Conservation (phyloP, 306 rosid species). For the Cicer bijugum region DNA sequence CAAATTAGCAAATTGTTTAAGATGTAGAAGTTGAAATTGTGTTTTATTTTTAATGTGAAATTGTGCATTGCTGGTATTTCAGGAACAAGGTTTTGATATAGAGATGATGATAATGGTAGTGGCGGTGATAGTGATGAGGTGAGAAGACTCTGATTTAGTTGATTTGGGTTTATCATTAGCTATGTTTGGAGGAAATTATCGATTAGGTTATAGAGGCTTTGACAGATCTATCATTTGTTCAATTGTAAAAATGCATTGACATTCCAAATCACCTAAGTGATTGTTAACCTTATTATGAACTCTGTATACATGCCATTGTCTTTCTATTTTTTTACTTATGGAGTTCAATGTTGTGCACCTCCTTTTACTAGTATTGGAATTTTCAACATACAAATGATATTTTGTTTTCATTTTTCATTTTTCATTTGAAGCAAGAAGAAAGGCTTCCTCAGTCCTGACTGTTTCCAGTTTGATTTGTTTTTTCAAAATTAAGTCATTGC, state of each 20-base stretch:
- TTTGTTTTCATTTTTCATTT: not conserved
- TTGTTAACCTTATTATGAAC: conserved; percentile 42
- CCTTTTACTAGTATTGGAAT: conserved; percentile 9
- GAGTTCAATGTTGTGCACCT: conserved; percentile 33
- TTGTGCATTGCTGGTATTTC: conserved; percentile 42
- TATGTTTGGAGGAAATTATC: conserved; percentile 42
- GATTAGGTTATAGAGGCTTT: conserved; percentile 35
- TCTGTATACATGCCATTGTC: conserved; percentile 11
- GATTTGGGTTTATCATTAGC: conserved; percentile 41
- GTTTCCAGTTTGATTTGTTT: conserved; percentile 19
- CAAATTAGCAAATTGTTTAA: conserved; percentile 1
- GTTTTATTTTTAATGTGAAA: too few relatives aligned
- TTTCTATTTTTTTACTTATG: conserved; percentile 39
- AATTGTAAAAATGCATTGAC: conserved; percentile 52
- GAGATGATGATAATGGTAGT: conserved; percentile 25
- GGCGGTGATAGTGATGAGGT: conserved; percentile 28
- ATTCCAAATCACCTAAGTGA: conserved; percentile 37
- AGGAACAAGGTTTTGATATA: conserved; percentile 63
- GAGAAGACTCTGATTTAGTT: conserved; percentile 46
- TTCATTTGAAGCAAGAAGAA: conserved; percentile 16
- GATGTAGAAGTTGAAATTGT: not conserved
- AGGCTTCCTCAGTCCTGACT: not conserved
- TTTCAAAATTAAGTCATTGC: not conserved
- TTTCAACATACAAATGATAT: conserved; percentile 12
- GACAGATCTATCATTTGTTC: conserved; percentile 41